Base-by-base conservation (phyloP, 2,329 filamentous ascomycete genomes). In the Ophiocordyceps unilateralis region DNA sequence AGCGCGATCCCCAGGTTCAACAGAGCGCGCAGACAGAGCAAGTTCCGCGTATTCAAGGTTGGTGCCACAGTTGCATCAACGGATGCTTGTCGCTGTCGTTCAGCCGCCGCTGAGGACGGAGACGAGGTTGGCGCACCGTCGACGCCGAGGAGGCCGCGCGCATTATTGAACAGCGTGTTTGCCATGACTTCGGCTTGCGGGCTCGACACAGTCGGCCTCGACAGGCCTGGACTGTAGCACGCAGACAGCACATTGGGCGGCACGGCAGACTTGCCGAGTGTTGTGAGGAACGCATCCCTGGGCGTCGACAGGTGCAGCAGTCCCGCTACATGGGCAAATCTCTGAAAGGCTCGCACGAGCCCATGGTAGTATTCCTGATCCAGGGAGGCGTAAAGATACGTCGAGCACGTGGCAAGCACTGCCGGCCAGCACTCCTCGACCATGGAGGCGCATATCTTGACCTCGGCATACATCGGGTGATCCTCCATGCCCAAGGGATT, bases 401-500 rank as follows among this genome's bases (percentile, higher is more conserved):
- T 95, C 0, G 91, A 98, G 53, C 87, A 95, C 2, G 87, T 91
- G 1, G 91, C 89, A 41, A 98, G 73, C 34, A 96, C 80, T 12
- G 91, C 91, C 40, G 91, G 91, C 91, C 91, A 98, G 58, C 89
- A 96, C 50, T 84, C 74, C 4, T 93, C 85, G 21, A 98, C 82
- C 43, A 98, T 81, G 10, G 73, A 73, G 12, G 86, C 85, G 52
- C 85, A 89, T 2, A 78, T 76, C 53, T 79, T 76, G 44, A 96
- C 77, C 41, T 86, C 81, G 1, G 68, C 58, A 42, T 78, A 71
- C 9, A 86, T 68, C 1, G 83, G 73, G 54, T 93, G 84, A 34
- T 82, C 76, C 47, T 80, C 75, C 8, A 93, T 61, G 1, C 71
- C 70, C 3, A 98, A 65, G 2, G 91, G 91, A 57, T 98, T 98